Base-by-base conservation (phyloP, 2,329 filamentous ascomycete species). In the Phaeosphaeria sp. region DNA sequence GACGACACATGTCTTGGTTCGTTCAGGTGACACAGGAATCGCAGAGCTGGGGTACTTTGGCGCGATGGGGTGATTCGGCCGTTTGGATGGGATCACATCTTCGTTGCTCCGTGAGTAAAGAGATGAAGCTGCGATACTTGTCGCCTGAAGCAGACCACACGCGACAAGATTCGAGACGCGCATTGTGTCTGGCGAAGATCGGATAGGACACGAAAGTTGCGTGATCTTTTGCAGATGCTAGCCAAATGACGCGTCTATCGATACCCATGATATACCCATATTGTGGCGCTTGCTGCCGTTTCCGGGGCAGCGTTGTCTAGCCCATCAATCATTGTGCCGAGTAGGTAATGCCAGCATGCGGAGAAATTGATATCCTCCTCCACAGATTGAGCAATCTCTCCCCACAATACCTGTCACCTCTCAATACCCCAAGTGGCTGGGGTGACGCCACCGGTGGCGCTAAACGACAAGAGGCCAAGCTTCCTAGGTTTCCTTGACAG, bases 1-100 rank as follows among this genome's bases (percentile, higher is more conserved):
- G 23, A 81, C 77, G 20, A 65, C 68, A 60, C 79, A 82, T 5
- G 70, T 75, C 62, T 72, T 77, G 22, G 65, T 72, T 25, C 79
- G 68, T 7, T 63, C 39, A 5, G 77, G 72, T 22, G 77, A 78
- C 6, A 56, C n/a, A 2, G 74, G 73, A 50, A 78, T 70, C 2
- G 71, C 53, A 49, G 72, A 70, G 46, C 69, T 74, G 0, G 77
- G 76, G 27, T 74, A 68, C 41, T 77, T 68, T 5, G 79, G 78
- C 9, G 63, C 60, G 39, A 78, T 69, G 1, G 68, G 59, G 44
- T 77, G 68, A 13, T 72, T 63, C 1, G 78, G 76, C 23, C 78
- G 66, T 47, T 71, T 69, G 1, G 69, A 73, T 7, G 59, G 57
- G 6, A 23, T 52, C 15, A 55, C 30, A 15, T 36, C 59, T 21